Percentiles rank a stretch among this genome's conserved stretches.
phyloP scores from a whole-genome alignment of 139 green algal genomes.

The Diplosphaera chodatii region DNA sequence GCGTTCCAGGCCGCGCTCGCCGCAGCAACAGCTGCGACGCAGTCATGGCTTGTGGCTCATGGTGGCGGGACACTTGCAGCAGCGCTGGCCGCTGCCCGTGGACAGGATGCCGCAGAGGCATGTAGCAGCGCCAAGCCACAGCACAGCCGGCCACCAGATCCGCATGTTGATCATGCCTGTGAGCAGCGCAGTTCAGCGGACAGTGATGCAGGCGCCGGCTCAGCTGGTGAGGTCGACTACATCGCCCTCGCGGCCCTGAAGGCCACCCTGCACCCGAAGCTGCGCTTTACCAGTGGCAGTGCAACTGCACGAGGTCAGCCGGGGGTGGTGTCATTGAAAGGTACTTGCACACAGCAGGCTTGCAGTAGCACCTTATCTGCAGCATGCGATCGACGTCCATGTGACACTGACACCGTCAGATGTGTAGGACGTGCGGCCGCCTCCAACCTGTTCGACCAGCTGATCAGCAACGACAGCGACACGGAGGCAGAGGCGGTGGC shows the following conservation, averaged over 20 bases:
- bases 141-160: too few relatives aligned
- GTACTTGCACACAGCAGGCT: too few relatives aligned
- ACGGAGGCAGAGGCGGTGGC: slow-evolving; percentile 16
- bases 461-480: slow-evolving; percentile 7
- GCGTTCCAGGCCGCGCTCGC: neutral
- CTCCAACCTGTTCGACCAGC: slow-evolving; percentile 24
- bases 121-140: neutral
- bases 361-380: neutral
- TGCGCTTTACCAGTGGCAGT: neutral
- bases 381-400: neutral
- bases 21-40: too few relatives aligned
- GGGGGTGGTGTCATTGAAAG: neutral
- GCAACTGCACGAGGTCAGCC: too few relatives aligned
- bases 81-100: neutral
- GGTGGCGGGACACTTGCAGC: neutral
- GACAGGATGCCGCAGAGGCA: too few relatives aligned
- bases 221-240: neutral
- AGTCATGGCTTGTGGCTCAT: neutral
- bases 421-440: too few relatives aligned
- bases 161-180: too few relatives aligned
- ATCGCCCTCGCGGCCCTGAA: neutral
- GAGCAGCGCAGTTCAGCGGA: too few relatives aligned
- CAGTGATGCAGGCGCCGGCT: too few relatives aligned
- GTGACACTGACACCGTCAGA: neutral
- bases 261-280: neutral